Evolutionary conservation across 2,329 filamentous ascomycete species (phyloP).

Genomic region (Lachnellula hyalina): DNA sequence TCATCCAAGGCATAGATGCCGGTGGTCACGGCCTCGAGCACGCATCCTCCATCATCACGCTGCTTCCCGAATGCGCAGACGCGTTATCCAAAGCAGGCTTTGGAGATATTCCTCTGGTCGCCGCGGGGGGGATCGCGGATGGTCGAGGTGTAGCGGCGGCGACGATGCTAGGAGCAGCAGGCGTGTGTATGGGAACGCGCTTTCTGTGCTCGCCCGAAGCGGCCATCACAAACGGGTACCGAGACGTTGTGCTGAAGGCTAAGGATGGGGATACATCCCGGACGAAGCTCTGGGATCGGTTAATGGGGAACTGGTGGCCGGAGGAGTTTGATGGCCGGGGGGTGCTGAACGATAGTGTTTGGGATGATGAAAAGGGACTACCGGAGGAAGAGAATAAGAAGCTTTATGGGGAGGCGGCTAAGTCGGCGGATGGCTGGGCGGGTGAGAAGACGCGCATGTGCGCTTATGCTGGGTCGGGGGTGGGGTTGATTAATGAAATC

Average conservation of each 20-base stretch:
- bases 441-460: constrained; percentile 49
- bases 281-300: constrained; percentile 45
- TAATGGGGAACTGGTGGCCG: constrained; percentile 51
- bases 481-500: constrained; percentile 51
- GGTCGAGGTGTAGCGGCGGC: constrained; percentile 33
- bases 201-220: constrained; percentile 44
- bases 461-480: constrained; percentile 57
- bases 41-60: constrained; percentile 30
- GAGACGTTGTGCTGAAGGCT: constrained; percentile 39
- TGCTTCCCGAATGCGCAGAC: constrained; percentile 33
- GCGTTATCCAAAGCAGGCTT: constrained; percentile 20
- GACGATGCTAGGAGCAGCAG: constrained; percentile 33
- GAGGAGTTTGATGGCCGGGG: constrained; percentile 51
- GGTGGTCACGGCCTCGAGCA: constrained; percentile 34
- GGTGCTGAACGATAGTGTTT: constrained; percentile 49
- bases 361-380: constrained; percentile 36
- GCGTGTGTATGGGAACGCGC: constrained; percentile 45
- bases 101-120: constrained; percentile 27
- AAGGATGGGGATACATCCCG: constrained; percentile 46
- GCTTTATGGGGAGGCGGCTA: constrained; percentile 40
- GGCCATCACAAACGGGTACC: constrained; percentile 41
- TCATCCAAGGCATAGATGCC: constrained; percentile 35
- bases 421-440: constrained; percentile 47
- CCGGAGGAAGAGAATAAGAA: constrained; percentile 36
- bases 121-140: constrained; percentile 35